phyloP scores from a whole-genome alignment of 257 asterid genomes.

The Primulina tabacum region DNA sequence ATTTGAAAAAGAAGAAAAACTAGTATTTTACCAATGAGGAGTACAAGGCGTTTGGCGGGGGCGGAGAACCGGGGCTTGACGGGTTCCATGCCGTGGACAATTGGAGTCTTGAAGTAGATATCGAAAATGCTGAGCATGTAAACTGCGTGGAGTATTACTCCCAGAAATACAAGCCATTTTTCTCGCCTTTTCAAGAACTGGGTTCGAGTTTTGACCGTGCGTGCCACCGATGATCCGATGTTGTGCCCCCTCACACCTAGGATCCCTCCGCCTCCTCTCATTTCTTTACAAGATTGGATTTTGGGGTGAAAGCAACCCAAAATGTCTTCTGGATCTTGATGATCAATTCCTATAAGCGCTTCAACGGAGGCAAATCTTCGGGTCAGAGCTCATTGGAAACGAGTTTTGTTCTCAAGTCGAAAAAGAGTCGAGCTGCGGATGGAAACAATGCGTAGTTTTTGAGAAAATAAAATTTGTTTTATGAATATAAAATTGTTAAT shows the following conservation, averaged over 20 bases:
- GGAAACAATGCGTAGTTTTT: not conserved
- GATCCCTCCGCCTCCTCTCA: slow-evolving; percentile 63
- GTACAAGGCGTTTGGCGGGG: slow-evolving; percentile 92
- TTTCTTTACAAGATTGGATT: slow-evolving; percentile 31
- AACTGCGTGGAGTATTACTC: slow-evolving; percentile 82
- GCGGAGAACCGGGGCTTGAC: slow-evolving; percentile 66
- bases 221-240: slow-evolving; percentile 37
- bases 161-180: slow-evolving; percentile 83
- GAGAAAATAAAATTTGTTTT: too few species aligned
- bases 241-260: slow-evolving; percentile 41
- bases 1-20: not conserved
- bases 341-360: slow-evolving; percentile 4
- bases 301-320: slow-evolving; percentile 14
- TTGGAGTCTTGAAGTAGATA: slow-evolving; percentile 89
- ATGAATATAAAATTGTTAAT: too few species aligned
- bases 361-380: slow-evolving; percentile 12
- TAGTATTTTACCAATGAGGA: slow-evolving; percentile 58
- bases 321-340: slow-evolving; percentile 31
- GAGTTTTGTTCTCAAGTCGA: not conserved
- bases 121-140: slow-evolving; percentile 78
- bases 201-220: slow-evolving; percentile 32
- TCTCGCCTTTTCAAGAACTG: slow-evolving; percentile 58
- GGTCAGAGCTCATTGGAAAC: not conserved
- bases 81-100: slow-evolving; percentile 95
- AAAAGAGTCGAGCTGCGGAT: not conserved